A percentile compares a stretch with the other conserved stretches of the same genome.
Evolutionary conservation across 2,329 filamentous ascomycete genomes (phyloP).

Genomic region (Cercospora janseana): DNA sequence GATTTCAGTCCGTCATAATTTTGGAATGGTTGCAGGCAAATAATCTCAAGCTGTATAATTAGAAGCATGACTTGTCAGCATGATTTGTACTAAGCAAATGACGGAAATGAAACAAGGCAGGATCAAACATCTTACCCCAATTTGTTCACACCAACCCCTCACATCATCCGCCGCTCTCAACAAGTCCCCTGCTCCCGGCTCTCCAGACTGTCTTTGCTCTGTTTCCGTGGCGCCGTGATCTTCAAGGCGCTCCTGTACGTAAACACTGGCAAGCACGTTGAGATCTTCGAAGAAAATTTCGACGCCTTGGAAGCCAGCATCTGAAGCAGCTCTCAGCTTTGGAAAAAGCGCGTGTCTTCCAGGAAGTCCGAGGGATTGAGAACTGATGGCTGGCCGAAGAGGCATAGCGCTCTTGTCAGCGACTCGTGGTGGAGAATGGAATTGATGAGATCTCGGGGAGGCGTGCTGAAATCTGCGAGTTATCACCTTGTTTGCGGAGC

Average conservation of each 20-base stretch:
- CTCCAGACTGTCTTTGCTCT: constrained; percentile 35
- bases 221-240: constrained; percentile 38
- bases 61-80: neutral
- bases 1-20: constrained; percentile 72
- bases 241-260: constrained; percentile 37
- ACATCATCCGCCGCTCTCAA: constrained; percentile 59
- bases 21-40: constrained; percentile 72
- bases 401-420: constrained; percentile 38
- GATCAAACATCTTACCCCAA: constrained; percentile 40
- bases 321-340: constrained; percentile 66
- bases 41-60: constrained; percentile 51
- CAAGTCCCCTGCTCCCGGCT: constrained; percentile 31
- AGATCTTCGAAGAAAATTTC: constrained; percentile 79
- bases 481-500: no score
- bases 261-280: constrained; percentile 52
- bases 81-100: neutral
- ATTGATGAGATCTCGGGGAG: no score
- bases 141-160: constrained; percentile 55
- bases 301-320: constrained; percentile 63
- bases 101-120: no score
- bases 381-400: constrained; percentile 65
- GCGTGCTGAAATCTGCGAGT: no score
- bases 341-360: constrained; percentile 66
- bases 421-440: no score
- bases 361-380: constrained; percentile 72